These are phyloP conservation scores for Neotropicomus parvogracilis DNA, from an alignment of 1,284 basidiomycete genomes.

Conservation along the genomic window DNA sequence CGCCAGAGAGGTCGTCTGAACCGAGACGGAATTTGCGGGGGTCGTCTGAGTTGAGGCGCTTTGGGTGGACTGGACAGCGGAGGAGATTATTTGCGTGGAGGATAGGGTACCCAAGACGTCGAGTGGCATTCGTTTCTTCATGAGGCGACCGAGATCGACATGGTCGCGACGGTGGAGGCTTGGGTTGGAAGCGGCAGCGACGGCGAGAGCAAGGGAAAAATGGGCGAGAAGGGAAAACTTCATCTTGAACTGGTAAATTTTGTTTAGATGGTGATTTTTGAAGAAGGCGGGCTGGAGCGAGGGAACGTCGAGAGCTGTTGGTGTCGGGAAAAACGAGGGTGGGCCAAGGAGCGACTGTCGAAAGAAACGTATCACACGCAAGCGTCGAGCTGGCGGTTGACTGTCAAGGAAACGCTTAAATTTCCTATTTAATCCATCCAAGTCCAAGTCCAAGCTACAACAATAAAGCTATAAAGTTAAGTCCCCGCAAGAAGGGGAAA, in stretches of 20 bases:
- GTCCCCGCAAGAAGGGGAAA: background rate
- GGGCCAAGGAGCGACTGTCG: conserved; percentile 5
- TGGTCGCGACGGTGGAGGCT: conserved; percentile 51
- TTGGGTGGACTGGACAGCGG: conserved; percentile 13
- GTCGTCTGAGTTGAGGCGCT: conserved; percentile 13
- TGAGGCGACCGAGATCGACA: conserved; percentile 56
- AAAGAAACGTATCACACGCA: too few relatives aligned
- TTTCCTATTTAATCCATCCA: conserved; percentile 20
- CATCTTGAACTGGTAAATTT: conserved; percentile 17
- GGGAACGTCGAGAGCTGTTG: background rate
- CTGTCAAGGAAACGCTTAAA: conserved; percentile 14
- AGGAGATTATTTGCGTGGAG: conserved; percentile 10
- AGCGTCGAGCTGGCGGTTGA: background rate
- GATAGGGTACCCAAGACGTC: conserved; percentile 9
- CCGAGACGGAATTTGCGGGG: conserved; percentile 14
- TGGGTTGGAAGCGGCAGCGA: conserved; percentile 45
- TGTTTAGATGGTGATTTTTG: background rate
- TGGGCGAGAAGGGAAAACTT: conserved; percentile 62
- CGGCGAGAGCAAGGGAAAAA: conserved; percentile 47
- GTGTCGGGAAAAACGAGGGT: conserved; percentile 12
- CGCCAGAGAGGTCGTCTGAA: conserved; percentile 10
- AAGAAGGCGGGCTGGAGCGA: too few relatives aligned
- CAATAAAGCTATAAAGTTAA: too few relatives aligned
- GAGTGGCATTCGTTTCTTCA: conserved; percentile 56
- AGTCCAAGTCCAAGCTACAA: conserved; percentile 4